These are phyloP conservation scores for Theileria annulata DNA, from an alignment of 169 alveolate genomes.

Conservation along the genomic window DNA sequence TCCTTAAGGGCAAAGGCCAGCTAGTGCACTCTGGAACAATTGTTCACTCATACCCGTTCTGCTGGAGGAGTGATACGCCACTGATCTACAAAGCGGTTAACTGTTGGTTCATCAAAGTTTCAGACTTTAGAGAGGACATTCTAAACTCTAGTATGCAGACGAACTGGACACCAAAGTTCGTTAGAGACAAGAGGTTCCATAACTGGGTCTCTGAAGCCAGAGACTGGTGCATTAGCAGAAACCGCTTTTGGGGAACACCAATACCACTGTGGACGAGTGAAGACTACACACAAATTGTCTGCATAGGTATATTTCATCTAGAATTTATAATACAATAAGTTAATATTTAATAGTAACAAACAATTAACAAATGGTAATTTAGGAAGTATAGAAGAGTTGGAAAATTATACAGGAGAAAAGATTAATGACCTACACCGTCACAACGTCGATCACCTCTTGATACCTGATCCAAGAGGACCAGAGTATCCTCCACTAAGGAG, in stretches of 20 bases:
- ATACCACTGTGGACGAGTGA: slow-evolving; percentile 97
- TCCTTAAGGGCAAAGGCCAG: slow-evolving; percentile 82
- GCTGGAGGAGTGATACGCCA: slow-evolving; percentile 99
- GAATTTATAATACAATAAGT: slow-evolving; percentile 80
- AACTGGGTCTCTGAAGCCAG: slow-evolving; percentile 99
- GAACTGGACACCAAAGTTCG: slow-evolving; percentile 95
- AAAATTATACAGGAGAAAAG: slow-evolving; percentile 43
- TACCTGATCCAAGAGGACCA: slow-evolving; percentile 94
- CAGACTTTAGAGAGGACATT: slow-evolving; percentile 88
- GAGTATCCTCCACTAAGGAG: slow-evolving; percentile 86
- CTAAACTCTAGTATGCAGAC: slow-evolving; percentile 87
- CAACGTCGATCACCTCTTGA: slow-evolving; percentile 93
- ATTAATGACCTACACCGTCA: slow-evolving; percentile 97
- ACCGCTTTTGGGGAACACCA: slow-evolving; percentile 99
- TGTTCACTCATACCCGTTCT: slow-evolving; percentile 96
- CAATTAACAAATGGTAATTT: background rate
- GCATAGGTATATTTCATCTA: slow-evolving; percentile 83
- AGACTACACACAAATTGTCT: slow-evolving; percentile 90
- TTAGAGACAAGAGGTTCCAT: slow-evolving; percentile 96
- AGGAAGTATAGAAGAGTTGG: slow-evolving; percentile 64
- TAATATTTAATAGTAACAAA: background rate
- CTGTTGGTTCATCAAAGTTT: slow-evolving; percentile 98
- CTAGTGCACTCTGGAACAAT: slow-evolving; percentile 79
- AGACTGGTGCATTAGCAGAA: slow-evolving; percentile 99
- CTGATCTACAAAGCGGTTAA: slow-evolving; percentile 96